Base-by-base conservation (phyloP, 441 rosid genomes). In the Capsella rubella region DNA sequence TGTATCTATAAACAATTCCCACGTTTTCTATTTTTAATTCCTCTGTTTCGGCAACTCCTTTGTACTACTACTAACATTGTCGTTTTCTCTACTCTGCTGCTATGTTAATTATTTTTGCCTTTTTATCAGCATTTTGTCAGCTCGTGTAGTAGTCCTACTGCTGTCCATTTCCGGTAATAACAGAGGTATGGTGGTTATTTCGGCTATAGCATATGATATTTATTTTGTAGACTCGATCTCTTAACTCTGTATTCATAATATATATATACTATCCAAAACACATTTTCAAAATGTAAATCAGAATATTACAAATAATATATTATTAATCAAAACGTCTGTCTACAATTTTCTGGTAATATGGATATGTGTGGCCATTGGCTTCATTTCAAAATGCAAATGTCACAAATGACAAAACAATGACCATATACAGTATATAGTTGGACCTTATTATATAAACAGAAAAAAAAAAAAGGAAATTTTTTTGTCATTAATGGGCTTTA, bases 31-130 rank as follows among this genome's bases (percentile, higher is more conserved):
- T 21, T 21, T 21, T 49, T 4, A 29, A 10, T 18, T 56, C 14
- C 10, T 50, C 9, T 74, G 67, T 27, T 49, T 4, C 55, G 54
- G 66, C 39, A 40, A 49, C 49, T 67, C 5, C 10, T 37, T 58
- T 43, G 37, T 34, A 34, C 37, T 66, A 37, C 64, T 56, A 35
- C 51, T 65, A 73, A 57, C 71, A 18, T 40, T 11, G 16, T 75
- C 49, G 56, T n/a, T 7, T 32, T 52, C 45, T 27, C 45, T 27
- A 25, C 35, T 67, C 15, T 21, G 25, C 25, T 21, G 16, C 12
- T 52, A 12, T 51, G 73, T 74, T 51, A 14, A 40, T 40, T 40
- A 51, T 9, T 40, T 14, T 18, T 1, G 37, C 15, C 60, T 40
- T 37, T 40, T 37, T 4, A 35, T 47, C 13, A 49, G 8, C 57